Evolutionary conservation across 805 yeast genomes (phyloP), one percentile per base, ranked within the genome.

Genomic region (Saccharomycopsis sp.): DNA sequence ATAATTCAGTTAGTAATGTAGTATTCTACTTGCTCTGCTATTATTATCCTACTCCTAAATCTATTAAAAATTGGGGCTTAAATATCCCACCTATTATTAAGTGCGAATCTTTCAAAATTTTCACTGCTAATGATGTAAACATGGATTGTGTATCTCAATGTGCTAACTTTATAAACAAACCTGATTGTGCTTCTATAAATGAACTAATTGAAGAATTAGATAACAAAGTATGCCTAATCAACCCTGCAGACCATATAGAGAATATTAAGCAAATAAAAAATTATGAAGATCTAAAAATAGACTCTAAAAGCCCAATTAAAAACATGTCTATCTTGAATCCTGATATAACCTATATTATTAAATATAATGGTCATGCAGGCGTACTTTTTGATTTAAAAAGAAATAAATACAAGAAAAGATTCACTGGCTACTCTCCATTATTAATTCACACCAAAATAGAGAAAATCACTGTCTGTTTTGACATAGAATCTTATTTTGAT

Each of bases 401-500:
- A 16, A 9, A 23, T n/a, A 21, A 35, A 35, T n/a, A 13, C 12
- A 23, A 12, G 16, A 35, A 35, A n/a, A 12, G 16, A 10, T 17
- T 16, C 18, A 36, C 13, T 26, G 17, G 26, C 19, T 29, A 13
- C n/a, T 26, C 19, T 10, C 15, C 34, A 18, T 29, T 13, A 18
- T 13, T 20, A 19, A 13, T 10, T 4, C 18, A 21, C 18, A 8
- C 7, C 12, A n/a, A 18, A 35, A 25, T 35, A 8, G 10, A 4
- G 12, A 23, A 22, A 35, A 5, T 35, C 18, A 35, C 38, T 25
- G 31, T 22, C 10, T 23, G 30, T 25, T 35, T 35, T 35, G 38
- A 35, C 27, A 35, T 35, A 12, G 38, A 35, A 22, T 35, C 23
- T 22, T 35, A 35, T 35, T 35, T 35, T 22, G 38, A 35, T 25